A percentile compares a stretch with the other conserved stretches of the same genome.
phyloP scores from a whole-genome alignment of 352 stramenopile genomes.

The Phytophthora agathidicida region DNA sequence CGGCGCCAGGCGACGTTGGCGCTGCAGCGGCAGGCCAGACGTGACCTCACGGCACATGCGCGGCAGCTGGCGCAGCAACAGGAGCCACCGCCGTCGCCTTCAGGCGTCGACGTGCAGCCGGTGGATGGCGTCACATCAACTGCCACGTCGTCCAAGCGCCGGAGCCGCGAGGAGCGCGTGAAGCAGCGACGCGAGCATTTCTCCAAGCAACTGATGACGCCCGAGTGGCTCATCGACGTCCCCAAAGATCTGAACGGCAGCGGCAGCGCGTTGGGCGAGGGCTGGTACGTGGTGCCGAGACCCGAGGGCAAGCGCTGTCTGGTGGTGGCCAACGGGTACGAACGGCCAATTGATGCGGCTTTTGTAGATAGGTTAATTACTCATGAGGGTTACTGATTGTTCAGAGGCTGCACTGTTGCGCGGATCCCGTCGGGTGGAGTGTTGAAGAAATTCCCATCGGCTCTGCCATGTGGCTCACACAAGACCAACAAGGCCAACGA shows the following conservation, averaged over 20 bases:
- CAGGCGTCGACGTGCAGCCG: slow-evolving; percentile 22
- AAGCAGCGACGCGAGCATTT: slow-evolving; percentile 80
- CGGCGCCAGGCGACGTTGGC: slow-evolving; percentile 64
- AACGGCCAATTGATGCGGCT: no score
- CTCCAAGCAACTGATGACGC: slow-evolving; percentile 82
- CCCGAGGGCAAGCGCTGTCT: slow-evolving; percentile 92
- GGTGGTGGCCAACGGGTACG: slow-evolving; percentile 86
- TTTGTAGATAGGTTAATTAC: no score
- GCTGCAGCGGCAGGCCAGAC: slow-evolving; percentile 74
- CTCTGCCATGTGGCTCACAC: slow-evolving; percentile 79
- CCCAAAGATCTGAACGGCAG: slow-evolving; percentile 84
- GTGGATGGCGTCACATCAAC: slow-evolving; percentile 33
- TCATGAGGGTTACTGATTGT: slow-evolving; percentile 4
- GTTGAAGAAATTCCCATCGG: slow-evolving; percentile 88
- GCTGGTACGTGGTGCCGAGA: slow-evolving; percentile 92
- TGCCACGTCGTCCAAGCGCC: slow-evolving; percentile 42
- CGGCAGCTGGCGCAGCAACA: slow-evolving; percentile 57
- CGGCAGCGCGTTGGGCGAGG: slow-evolving; percentile 66
- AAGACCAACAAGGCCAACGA: slow-evolving; percentile 76
- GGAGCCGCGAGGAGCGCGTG: slow-evolving; percentile 77
- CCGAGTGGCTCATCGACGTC: slow-evolving; percentile 92
- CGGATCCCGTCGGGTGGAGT: slow-evolving; percentile 80
- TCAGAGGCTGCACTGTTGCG: slow-evolving; percentile 78
- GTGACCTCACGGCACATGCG: slow-evolving; percentile 83
- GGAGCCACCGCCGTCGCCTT: slow-evolving; percentile 26